Percentiles rank a stretch among this genome's conserved stretches.
Evolutionary conservation across 1,284 basidiomycete species (phyloP).

Genomic region (Cryptococcus neoformans): DNA sequence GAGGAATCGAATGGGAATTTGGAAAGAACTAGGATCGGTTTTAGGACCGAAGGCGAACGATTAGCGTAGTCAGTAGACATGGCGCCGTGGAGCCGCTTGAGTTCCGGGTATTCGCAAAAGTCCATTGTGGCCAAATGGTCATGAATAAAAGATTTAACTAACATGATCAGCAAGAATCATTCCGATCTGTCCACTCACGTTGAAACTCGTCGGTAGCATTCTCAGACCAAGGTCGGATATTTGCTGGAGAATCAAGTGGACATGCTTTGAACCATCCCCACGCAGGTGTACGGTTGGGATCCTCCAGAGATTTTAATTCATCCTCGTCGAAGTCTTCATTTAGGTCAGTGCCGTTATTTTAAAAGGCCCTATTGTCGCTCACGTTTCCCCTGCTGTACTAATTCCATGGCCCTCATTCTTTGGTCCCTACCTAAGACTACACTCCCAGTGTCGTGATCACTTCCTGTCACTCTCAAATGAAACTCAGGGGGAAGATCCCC

Average conservation of each 20-base stretch:
- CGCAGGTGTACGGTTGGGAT: constrained; percentile 41
- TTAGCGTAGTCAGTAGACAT: constrained; percentile 42
- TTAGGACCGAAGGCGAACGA: constrained; percentile 44
- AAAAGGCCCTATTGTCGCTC: constrained; percentile 18
- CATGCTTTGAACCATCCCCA: constrained; percentile 51
- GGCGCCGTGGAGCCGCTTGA: constrained; percentile 48
- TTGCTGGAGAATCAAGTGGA: constrained; percentile 44
- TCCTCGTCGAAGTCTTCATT: constrained; percentile 43
- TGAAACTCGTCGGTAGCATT: constrained; percentile 33
- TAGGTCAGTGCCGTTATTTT: constrained; percentile 5
- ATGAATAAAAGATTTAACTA: constrained; percentile 48
- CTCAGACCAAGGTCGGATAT: constrained; percentile 38
- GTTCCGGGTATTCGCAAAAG: constrained; percentile 52
- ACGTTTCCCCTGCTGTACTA: constrained; percentile 45
- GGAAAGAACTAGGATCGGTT: constrained; percentile 46
- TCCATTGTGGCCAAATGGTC: constrained; percentile 53
- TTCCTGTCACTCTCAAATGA: constrained; percentile 39
- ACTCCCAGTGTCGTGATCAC: constrained; percentile 47
- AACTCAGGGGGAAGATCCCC: constrained; percentile 36
- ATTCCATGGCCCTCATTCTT: constrained; percentile 44
- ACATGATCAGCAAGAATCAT: background rate
- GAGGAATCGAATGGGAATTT: constrained; percentile 47
- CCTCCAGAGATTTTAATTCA: constrained; percentile 46
- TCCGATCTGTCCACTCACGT: constrained; percentile 20
- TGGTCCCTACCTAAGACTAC: constrained; percentile 49